Conservation (phyloP, 768 basidiomycete species). For the Symmetrospora coprosmae region DNA sequence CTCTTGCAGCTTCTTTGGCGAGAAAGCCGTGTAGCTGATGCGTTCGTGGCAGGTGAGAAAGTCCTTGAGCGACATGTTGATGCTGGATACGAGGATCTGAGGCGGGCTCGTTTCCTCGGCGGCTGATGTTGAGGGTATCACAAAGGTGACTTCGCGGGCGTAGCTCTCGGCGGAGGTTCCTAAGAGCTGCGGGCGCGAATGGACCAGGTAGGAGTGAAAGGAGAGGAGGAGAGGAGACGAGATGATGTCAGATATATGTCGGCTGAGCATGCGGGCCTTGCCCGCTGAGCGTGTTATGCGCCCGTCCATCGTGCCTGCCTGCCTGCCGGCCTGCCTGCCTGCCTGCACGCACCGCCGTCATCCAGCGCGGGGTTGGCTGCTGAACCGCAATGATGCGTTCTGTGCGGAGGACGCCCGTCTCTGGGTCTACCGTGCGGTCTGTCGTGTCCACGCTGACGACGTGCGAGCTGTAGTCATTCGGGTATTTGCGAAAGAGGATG, state of each 20-base stretch:
- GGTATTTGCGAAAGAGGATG: conserved; percentile 18
- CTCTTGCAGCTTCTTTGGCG: neutral
- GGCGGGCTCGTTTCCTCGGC: neutral
- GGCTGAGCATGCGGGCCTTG: too few species aligned
- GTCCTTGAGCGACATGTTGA: conserved; percentile 21
- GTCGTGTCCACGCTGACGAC: conserved; percentile 21
- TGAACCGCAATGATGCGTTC: conserved; percentile 17
- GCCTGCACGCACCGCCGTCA: conserved; percentile 12
- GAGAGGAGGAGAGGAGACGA: neutral
- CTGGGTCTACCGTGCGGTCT: conserved; percentile 4
- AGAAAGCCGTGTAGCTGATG: neutral
- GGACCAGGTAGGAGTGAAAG: neutral
- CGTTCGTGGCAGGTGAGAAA: conserved; percentile 19
- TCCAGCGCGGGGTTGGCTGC: conserved; percentile 19
- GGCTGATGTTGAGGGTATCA: neutral
- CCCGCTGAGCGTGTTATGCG: too few species aligned
- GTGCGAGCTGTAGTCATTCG: conserved; percentile 12
- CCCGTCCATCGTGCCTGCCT: too few species aligned
- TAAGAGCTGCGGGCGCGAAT: neutral
- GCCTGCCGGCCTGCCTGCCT: too few species aligned
- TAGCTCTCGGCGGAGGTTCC: conserved; percentile 14
- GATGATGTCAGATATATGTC: too few species aligned
- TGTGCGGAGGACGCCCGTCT: conserved; percentile 16
- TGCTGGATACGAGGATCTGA: conserved; percentile 10
- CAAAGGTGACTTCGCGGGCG: conserved; percentile 19